phyloP scores from a whole-genome alignment of 116 monocot species.

The Posidonia oceanica region DNA sequence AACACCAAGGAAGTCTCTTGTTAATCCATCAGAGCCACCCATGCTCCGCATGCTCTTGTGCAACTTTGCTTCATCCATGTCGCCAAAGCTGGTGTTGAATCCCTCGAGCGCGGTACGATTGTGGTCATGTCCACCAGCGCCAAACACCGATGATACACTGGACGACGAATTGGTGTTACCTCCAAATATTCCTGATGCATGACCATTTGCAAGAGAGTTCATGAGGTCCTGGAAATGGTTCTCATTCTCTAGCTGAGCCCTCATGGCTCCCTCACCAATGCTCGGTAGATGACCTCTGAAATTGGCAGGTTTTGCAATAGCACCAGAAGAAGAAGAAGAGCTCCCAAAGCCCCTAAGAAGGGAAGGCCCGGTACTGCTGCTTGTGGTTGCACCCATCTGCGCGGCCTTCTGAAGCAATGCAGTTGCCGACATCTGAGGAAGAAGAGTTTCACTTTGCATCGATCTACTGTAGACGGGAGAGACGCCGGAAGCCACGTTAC shows the following conservation, averaged over 20 bases:
- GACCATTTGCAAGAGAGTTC: slow-evolving; percentile 44
- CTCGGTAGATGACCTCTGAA: background rate
- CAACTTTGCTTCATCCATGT: slow-evolving; percentile 20
- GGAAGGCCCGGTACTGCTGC: slow-evolving; percentile 10
- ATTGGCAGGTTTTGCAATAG: background rate
- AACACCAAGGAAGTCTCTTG: slow-evolving; percentile 60
- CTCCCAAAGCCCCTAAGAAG: slow-evolving; percentile 24
- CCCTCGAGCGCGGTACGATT: slow-evolving; percentile 7
- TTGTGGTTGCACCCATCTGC: slow-evolving; percentile 64
- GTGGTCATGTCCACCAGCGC: background rate
- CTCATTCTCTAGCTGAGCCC: slow-evolving; percentile 25
- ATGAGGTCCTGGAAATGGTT: slow-evolving; percentile 49
- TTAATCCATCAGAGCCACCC: slow-evolving; percentile 35
- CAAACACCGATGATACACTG: background rate
- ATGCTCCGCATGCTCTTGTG: slow-evolving; percentile 2
- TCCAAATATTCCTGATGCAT: slow-evolving; percentile 11
- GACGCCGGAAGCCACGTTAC: slow-evolving; percentile 9
- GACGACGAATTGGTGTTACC: background rate
- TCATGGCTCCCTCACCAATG: slow-evolving; percentile 5
- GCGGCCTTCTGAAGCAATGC: slow-evolving; percentile 76
- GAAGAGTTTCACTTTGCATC: slow-evolving; percentile 9
- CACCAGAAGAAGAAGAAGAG: background rate
- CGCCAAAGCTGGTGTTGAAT: slow-evolving; percentile 9
- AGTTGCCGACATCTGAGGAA: slow-evolving; percentile 73
- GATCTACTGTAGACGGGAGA: slow-evolving; percentile 22